Evolutionary conservation across 257 asterid species (phyloP).

Genomic region (Nicotiana tomentosiformis): DNA sequence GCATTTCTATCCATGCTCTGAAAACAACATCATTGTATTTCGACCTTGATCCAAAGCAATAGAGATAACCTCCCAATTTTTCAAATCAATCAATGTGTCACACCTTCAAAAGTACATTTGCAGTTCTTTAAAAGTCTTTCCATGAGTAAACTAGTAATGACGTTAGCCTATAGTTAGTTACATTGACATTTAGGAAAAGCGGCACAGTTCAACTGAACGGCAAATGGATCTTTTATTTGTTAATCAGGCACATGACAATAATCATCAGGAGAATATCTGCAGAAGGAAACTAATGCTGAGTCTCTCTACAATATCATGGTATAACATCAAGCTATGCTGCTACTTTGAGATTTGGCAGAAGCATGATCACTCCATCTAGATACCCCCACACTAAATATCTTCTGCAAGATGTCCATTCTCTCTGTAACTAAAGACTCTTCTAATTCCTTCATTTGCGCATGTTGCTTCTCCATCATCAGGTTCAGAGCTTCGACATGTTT

Average conservation of each 20-base stretch:
- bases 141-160: background rate
- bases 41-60: background rate
- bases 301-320: background rate
- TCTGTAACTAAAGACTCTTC: constrained; percentile 53
- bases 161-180: background rate
- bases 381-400: constrained; percentile 38
- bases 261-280: background rate
- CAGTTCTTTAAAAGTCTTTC: background rate
- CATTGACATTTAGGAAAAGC: background rate
- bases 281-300: background rate
- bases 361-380: constrained; percentile 42
- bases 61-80: background rate
- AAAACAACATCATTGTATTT: background rate
- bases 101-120: no score
- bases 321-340: background rate
- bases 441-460: constrained; percentile 38
- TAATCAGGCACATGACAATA: background rate
- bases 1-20: no score
- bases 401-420: constrained; percentile 44
- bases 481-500: constrained; percentile 54
- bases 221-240: background rate
- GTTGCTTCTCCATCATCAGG: constrained; percentile 56
- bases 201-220: background rate
- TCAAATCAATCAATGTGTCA: no score
- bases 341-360: constrained; percentile 25